Evolutionary conservation across 306 rosid genomes (phyloP), one percentile per base, ranked within the genome.

Genomic region (Malus fusca): DNA sequence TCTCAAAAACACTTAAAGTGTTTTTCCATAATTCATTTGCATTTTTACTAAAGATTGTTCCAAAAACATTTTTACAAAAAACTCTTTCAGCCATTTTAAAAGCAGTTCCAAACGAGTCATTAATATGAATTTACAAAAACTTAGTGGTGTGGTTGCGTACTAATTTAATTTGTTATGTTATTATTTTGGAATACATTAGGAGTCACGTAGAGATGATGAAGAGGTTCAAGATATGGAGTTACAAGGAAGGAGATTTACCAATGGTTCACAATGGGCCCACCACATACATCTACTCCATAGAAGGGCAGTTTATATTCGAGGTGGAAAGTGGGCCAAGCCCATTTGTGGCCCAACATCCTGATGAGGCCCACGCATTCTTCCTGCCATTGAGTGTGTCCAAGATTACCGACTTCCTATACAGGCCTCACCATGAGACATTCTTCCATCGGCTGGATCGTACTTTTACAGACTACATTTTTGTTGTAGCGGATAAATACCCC

Each of bases 221-320:
- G 60, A 86, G 85, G 42, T 82, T 90, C 26, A 88, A 90, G 87
- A 82, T 88, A 11, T 86, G 89, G 88, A 78, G 78, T 2, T 90
- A 88, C 81, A 74, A 60, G 28, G 90, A 88, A 77, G 92, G 90
- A 59, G 90, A 84, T 53, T 79, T 61, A 11, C 92, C 90, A 46
- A n/a, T 84, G 75, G 77, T 77, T 0, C 90, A 86, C 37, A 74
- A 78, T 70, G 96, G 92, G 2, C 95, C 95, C 9, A 66, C 79
- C 19, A 88, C 84, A 55, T 82, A 86, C 82, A 88, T 86, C 70
- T 90, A 90, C 71, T 72, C 92, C 25, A 90, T 88, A 7, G 96
- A 86, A 63, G 92, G 96, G 12, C 90, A 86, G 71, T 86, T 88
- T 75, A 90, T 90, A 0, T 85, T 86, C 5, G 92, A 90, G 84